phyloP scores from a whole-genome alignment of 2,329 filamentous ascomycete species.

The Myrmaecium sp. region DNA sequence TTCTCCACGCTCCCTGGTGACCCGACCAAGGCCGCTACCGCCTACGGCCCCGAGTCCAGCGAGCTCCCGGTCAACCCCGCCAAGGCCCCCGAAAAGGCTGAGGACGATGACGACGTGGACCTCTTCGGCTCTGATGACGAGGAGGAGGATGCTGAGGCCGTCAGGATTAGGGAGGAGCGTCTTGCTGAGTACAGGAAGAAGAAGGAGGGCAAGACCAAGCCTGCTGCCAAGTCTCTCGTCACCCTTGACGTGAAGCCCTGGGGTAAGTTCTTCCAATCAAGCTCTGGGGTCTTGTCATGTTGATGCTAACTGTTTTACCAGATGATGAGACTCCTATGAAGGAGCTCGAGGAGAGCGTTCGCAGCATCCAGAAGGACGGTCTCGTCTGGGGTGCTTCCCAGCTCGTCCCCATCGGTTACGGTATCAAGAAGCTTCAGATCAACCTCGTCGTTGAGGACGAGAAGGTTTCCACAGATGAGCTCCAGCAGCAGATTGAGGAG shows the following conservation, averaged over 20 bases:
- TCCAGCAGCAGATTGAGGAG: constrained; percentile 71
- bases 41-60: constrained; percentile 72
- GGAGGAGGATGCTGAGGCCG: constrained; percentile 83
- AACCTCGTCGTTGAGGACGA: constrained; percentile 96
- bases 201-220: constrained; percentile 88
- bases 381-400: constrained; percentile 91
- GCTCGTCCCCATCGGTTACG: constrained; percentile 81
- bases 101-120: constrained; percentile 60
- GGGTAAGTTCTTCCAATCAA: constrained; percentile 46
- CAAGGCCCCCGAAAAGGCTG: constrained; percentile 54
- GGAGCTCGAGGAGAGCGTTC: constrained; percentile 63
- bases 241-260: constrained; percentile 96
- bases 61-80: constrained; percentile 72
- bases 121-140: constrained; percentile 88
- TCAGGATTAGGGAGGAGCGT: constrained; percentile 68
- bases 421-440: constrained; percentile 99
- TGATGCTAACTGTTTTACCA: constrained; percentile 15
- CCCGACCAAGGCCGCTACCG: constrained; percentile 70
- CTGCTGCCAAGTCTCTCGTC: constrained; percentile 86
- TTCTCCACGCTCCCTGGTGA: constrained; percentile 85
- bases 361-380: constrained; percentile 76
- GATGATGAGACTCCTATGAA: constrained; percentile 91
- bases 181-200: constrained; percentile 90
- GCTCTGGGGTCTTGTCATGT: constrained; percentile 1
- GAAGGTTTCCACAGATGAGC: constrained; percentile 74